These are phyloP conservation scores for Vaucheria bursata DNA, from an alignment of 352 stramenopile genomes.

Conservation along the genomic window DNA sequence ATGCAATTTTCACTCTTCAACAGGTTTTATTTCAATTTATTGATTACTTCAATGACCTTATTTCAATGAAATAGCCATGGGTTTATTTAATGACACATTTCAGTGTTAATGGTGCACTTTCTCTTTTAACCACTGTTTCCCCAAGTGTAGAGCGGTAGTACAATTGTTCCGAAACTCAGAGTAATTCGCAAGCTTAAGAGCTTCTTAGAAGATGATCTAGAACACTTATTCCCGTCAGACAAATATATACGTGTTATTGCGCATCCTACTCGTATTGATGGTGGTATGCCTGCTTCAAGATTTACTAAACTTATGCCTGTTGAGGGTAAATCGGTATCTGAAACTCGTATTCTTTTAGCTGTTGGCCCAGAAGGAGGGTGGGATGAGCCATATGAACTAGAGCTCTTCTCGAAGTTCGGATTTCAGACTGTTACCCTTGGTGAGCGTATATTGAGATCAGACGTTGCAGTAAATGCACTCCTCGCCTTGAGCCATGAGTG, in stretches of 20 bases:
- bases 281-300: background rate
- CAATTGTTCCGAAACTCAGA: constrained; percentile 53
- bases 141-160: too few relatives aligned
- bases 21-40: too few relatives aligned
- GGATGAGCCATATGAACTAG: constrained; percentile 60
- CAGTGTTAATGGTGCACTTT: too few relatives aligned
- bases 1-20: too few relatives aligned
- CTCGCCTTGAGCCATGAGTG: constrained; percentile 58
- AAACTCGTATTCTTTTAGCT: constrained; percentile 53
- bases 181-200: constrained; percentile 51
- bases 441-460: constrained; percentile 56
- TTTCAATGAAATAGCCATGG: too few relatives aligned
- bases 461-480: constrained; percentile 60
- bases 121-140: too few relatives aligned
- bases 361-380: constrained; percentile 63
- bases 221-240: constrained; percentile 54
- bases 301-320: too few relatives aligned
- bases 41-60: too few relatives aligned
- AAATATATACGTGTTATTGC: constrained; percentile 57
- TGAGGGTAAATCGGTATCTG: background rate
- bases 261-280: constrained; percentile 51
- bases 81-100: too few relatives aligned
- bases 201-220: constrained; percentile 58
- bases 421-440: constrained; percentile 62
- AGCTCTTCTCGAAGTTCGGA: constrained; percentile 53